These are phyloP conservation scores for Pythium periplocum DNA, from an alignment of 352 stramenopile species.

Conservation along the genomic window DNA sequence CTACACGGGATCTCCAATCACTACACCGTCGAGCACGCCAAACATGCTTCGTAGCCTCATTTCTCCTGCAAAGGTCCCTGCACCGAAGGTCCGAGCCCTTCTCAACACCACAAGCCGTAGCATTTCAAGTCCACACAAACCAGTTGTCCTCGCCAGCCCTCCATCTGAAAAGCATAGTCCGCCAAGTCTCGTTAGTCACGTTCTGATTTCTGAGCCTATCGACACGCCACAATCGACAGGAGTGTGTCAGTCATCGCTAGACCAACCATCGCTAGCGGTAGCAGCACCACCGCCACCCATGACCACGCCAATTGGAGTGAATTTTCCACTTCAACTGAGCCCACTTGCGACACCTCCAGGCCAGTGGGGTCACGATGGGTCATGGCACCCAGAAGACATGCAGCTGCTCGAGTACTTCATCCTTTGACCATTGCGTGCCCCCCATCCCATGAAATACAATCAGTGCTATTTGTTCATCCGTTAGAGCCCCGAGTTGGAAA, in stretches of 20 bases:
- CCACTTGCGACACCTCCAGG: not conserved
- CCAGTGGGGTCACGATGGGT: slow-evolving; percentile 8
- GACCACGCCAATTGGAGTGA: not conserved
- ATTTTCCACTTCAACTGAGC: not conserved
- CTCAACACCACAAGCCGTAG: no score
- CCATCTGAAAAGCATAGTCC: no score
- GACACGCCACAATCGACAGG: no score
- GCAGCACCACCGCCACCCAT: no score
- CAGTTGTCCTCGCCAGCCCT: no score
- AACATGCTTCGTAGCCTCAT: not conserved
- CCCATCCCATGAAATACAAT: no score
- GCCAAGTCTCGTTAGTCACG: no score
- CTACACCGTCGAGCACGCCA: not conserved
- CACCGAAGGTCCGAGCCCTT: no score
- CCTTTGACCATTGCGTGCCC: slow-evolving; percentile 19
- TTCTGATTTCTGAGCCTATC: no score
- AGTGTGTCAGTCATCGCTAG: not conserved
- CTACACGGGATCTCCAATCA: not conserved
- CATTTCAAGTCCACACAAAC: no score
- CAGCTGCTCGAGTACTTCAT: slow-evolving; percentile 76
- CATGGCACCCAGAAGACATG: slow-evolving; percentile 49
- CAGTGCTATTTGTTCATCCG: not conserved
- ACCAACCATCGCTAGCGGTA: not conserved
- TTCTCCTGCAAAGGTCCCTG: no score
- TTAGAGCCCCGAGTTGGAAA: not conserved